phyloP scores from a whole-genome alignment of 2,329 filamentous ascomycete species.

The Beauveria rudraprayagi region DNA sequence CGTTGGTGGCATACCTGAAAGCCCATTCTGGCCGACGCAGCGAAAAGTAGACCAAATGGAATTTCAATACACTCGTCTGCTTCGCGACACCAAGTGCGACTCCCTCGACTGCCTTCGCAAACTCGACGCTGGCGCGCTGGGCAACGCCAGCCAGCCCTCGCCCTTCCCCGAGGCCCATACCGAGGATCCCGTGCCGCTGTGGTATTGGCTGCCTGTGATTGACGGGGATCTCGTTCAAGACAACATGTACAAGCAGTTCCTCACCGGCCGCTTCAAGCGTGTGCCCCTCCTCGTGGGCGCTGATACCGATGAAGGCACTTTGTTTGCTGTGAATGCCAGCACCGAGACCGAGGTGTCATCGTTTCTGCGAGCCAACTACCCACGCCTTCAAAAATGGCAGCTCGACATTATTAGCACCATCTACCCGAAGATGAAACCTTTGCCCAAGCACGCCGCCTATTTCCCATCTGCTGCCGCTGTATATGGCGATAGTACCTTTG shows the following conservation, averaged over 20 bases:
- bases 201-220: slow-evolving; percentile 44
- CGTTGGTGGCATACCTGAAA: slow-evolving; percentile 37
- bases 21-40: slow-evolving; percentile 42
- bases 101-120: slow-evolving; percentile 34
- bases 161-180: slow-evolving; percentile 29
- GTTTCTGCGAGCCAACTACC: slow-evolving; percentile 42
- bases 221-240: slow-evolving; percentile 39
- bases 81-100: slow-evolving; percentile 9
- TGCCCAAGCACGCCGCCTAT: slow-evolving; percentile 34
- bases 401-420: slow-evolving; percentile 25
- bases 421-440: slow-evolving; percentile 30
- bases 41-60: slow-evolving; percentile 35
- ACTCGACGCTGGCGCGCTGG: slow-evolving; percentile 26
- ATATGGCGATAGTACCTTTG: slow-evolving; percentile 39
- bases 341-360: slow-evolving; percentile 25
- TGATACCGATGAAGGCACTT: slow-evolving; percentile 32
- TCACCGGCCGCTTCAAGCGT: slow-evolving; percentile 30
- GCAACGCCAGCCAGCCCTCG: slow-evolving; percentile 28
- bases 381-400: slow-evolving; percentile 29
- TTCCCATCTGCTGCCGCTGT: slow-evolving; percentile 34
- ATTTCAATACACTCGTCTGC: slow-evolving; percentile 31
- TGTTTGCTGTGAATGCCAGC: slow-evolving; percentile 33
- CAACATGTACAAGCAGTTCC: slow-evolving; percentile 32
- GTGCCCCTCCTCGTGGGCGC: slow-evolving; percentile 34
- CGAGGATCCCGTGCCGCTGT: slow-evolving; percentile 29